A percentile compares a stretch with the other conserved stretches of the same genome.
phyloP scores from a whole-genome alignment of 1,139 yeast species.

The Candida tunisiensis region DNA sequence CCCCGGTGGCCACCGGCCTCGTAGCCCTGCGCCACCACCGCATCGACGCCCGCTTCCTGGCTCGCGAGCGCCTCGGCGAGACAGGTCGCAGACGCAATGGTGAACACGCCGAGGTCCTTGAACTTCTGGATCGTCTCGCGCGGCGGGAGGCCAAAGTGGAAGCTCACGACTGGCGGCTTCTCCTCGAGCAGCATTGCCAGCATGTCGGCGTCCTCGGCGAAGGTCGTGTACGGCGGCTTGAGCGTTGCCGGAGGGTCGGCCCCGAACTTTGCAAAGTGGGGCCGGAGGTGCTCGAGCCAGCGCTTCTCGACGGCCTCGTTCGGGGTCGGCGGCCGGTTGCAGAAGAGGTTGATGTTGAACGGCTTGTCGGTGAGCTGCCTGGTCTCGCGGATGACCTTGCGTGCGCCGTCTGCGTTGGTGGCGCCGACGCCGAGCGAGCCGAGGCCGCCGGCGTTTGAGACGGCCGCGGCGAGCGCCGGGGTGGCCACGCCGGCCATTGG shows the following conservation, averaged over 20 bases:
- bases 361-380: conserved; percentile 7
- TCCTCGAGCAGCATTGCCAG: conserved; percentile 5
- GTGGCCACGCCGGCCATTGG: conserved; percentile 35
- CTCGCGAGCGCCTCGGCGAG: conserved; percentile 22
- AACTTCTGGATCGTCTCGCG: conserved; percentile 15
- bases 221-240: conserved; percentile 3
- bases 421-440: conserved; percentile 30
- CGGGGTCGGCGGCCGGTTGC: conserved; percentile 12
- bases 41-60: conserved; percentile 22
- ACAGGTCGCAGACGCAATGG: conserved; percentile 28
- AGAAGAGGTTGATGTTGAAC: conserved; percentile 26
- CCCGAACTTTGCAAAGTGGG: conserved; percentile 1
- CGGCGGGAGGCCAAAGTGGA: conserved; percentile 27
- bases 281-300: background rate
- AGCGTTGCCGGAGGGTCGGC: conserved; percentile 4
- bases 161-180: conserved; percentile 23
- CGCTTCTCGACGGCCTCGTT: conserved; percentile 2
- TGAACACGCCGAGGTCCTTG: conserved; percentile 16
- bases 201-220: background rate
- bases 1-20: conserved; percentile 43
- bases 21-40: conserved; percentile 28
- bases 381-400: conserved; percentile 5
- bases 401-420: conserved; percentile 13
- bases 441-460: conserved; percentile 26
- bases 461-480: conserved; percentile 22